Conservation (phyloP, 805 yeast genomes). For the Lipomyces spencermartinsiae region DNA sequence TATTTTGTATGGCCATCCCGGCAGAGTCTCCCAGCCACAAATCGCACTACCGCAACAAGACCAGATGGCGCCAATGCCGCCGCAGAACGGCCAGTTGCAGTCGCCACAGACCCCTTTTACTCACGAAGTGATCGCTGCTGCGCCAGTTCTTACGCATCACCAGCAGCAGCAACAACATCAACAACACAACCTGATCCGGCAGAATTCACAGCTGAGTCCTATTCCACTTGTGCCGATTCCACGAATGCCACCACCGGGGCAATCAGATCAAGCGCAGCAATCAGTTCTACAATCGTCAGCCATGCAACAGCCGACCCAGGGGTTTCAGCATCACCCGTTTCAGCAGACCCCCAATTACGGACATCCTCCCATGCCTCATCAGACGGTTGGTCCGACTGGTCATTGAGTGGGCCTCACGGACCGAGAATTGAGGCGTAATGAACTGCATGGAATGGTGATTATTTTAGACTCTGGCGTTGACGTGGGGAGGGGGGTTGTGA, state of each 20-base stretch:
- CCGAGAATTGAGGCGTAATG: background rate
- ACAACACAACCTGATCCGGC: slow-evolving; percentile 5
- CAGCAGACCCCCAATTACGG: slow-evolving; percentile 8
- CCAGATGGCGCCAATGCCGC: background rate
- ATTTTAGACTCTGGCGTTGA: background rate
- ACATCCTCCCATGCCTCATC: slow-evolving; percentile 1
- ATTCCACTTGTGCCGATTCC: slow-evolving; percentile 7
- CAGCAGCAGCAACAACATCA: background rate
- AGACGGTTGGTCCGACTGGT: background rate
- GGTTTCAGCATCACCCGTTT: slow-evolving; percentile 2
- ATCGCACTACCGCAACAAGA: background rate
- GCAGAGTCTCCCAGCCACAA: background rate
- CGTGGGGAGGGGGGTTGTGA: background rate
- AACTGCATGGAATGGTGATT: no score
- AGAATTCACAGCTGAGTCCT: slow-evolving; percentile 2
- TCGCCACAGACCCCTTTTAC: background rate
- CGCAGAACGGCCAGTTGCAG: background rate
- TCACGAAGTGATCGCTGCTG: background rate
- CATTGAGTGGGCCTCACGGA: background rate
- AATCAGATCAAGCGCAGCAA: slow-evolving; percentile 7
- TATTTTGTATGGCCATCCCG: slow-evolving; percentile 8
- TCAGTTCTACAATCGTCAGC: background rate
- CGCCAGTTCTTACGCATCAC: background rate
- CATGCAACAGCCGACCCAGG: slow-evolving; percentile 9
- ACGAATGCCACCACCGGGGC: slow-evolving; percentile 14